Base-by-base conservation (phyloP, 2,329 filamentous ascomycete species). In the Emmonsiellopsis sp. region DNA sequence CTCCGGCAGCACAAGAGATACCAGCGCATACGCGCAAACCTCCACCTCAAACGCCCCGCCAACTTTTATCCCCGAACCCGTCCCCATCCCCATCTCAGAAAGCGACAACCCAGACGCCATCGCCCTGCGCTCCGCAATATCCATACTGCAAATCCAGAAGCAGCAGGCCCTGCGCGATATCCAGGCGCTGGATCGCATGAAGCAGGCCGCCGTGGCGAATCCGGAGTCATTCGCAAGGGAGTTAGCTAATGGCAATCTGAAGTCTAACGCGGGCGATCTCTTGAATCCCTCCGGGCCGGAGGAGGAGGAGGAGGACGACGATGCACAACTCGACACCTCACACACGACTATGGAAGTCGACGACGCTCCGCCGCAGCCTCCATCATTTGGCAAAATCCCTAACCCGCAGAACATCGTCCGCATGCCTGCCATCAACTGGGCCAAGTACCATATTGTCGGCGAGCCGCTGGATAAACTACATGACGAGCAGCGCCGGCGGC, bases 401-500 rank as follows among this genome's bases (percentile, higher is more conserved):
- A 79, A 79, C 11, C 83, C 87, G 6, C 92, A 96, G 68, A 87
- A 87, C 60, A 75, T 97, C 0, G 85, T 94, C 31, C 84, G 91
- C 42, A 89, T 85, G 72, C 92, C 92, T 7, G 86, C 88, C 7
- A 85, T 97, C 64, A 95, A 96, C 73, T 97, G 92, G 92, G 82
- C 84, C 10, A 91, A 95, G 65, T 97, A 97, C 68, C 88, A 88
- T 61, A 78, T 96, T n/a, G 83, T 93, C 2, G 91, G 89, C 48
- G 85, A 88, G 55, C 82, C 88, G 1, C 76, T 96, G 37, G 89
- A 96, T 68, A 87, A 84, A 66, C 75, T 96, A 58, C 91, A 96
- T 67, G 80, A 83, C 49, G 87, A 95, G 64, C 90, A 96, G 71
- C 72, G 84, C 51, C 71, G 74, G 48, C 79, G 81, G 52, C 90